Conservation (phyloP, 2,329 filamentous ascomycete genomes). For the Sordariomycetes sp. region DNA sequence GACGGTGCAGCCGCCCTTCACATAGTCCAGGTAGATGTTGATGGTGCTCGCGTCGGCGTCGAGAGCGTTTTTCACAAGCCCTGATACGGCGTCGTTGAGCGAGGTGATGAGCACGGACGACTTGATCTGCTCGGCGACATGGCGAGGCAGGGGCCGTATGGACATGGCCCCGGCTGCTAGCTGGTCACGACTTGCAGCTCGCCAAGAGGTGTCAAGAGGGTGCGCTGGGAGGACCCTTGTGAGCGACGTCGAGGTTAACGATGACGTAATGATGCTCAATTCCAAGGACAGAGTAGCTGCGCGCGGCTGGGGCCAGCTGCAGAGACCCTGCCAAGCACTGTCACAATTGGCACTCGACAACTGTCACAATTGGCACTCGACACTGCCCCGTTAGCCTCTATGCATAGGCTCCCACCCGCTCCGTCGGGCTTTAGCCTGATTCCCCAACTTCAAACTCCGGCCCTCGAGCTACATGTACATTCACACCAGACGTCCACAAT, state of each 20-base stretch:
- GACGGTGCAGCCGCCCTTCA: slow-evolving; percentile 63
- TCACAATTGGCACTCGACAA: neutral
- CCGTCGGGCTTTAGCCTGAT: neutral
- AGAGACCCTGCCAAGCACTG: neutral
- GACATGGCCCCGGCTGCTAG: slow-evolving; percentile 29
- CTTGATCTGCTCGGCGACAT: slow-evolving; percentile 68
- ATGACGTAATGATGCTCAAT: neutral
- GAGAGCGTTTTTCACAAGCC: slow-evolving; percentile 72
- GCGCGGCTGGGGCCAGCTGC: neutral
- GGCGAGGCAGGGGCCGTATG: slow-evolving; percentile 58
- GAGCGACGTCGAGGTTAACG: neutral
- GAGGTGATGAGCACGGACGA: slow-evolving; percentile 74
- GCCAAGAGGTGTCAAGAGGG: neutral
- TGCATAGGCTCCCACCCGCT: neutral
- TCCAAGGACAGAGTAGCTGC: neutral
- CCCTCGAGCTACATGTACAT: neutral
- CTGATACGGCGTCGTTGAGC: slow-evolving; percentile 59
- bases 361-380: neutral
- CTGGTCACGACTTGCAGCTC: neutral
- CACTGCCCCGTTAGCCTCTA: neutral
- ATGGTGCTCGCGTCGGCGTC: slow-evolving; percentile 66
- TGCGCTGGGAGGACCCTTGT: neutral
- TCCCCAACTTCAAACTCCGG: neutral
- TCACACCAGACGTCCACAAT: neutral
- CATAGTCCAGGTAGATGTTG: slow-evolving; percentile 62